Conservation (phyloP, 371 early-diverging fungal genomes). For the Actinomucor elegans region DNA sequence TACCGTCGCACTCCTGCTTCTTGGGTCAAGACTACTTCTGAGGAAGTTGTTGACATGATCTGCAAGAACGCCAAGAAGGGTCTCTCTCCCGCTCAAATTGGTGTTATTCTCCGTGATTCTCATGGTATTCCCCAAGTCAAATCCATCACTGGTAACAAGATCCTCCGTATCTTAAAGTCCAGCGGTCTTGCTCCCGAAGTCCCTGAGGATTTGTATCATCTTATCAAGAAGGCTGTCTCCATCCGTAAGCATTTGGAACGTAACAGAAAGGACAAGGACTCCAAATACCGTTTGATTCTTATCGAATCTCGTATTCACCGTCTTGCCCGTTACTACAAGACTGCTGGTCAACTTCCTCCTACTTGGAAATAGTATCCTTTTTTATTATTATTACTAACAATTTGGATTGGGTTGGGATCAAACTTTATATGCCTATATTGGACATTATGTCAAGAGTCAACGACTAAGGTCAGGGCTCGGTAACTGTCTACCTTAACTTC, state of each 20-base stretch:
- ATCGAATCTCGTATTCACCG: slow-evolving; percentile 99
- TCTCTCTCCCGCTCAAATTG: slow-evolving; percentile 98
- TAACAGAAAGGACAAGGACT: slow-evolving; percentile 98
- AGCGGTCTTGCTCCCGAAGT: slow-evolving; percentile 90
- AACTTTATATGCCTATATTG: slow-evolving; percentile 23
- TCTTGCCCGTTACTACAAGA: slow-evolving; percentile 99
- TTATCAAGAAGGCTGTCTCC: slow-evolving; percentile 99
- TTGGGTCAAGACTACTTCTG: slow-evolving; percentile 46
- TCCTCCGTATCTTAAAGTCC: slow-evolving; percentile 91
- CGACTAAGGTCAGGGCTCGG: slow-evolving; percentile 23
- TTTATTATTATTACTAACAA: slow-evolving; percentile 18
- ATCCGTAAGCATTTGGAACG: slow-evolving; percentile 99
- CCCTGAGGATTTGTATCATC: slow-evolving; percentile 99
- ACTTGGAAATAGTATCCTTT: slow-evolving; percentile 95
- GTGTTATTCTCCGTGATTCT: slow-evolving; percentile 97
- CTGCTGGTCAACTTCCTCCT: slow-evolving; percentile 94
- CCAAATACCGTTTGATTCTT: slow-evolving; percentile 99
- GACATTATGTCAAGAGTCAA: slow-evolving; percentile 22
- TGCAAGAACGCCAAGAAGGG: slow-evolving; percentile 99
- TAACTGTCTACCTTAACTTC: slow-evolving; percentile 46
- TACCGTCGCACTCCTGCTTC: slow-evolving; percentile 98
- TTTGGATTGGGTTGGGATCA: background rate
- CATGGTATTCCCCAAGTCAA: slow-evolving; percentile 98
- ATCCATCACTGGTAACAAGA: slow-evolving; percentile 95
- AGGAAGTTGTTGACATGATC: slow-evolving; percentile 97